phyloP scores from a whole-genome alignment of 1,284 basidiomycete species.

The Malassezia psittaci region DNA sequence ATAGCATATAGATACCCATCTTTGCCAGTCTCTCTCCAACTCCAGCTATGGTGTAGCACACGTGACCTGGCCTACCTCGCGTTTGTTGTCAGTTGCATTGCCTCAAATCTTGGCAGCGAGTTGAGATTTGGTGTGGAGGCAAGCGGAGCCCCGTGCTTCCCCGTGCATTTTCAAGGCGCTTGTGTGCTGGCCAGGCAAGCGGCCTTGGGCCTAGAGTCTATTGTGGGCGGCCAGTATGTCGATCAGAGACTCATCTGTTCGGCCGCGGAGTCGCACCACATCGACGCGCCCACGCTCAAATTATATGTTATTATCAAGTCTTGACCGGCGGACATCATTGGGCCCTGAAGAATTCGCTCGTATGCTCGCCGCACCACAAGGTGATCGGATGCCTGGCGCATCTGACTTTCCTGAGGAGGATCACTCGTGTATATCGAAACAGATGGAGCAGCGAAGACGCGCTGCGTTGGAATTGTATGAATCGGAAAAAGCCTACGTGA shows the following conservation, averaged over 20 bases:
- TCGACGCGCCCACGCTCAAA: constrained; percentile 7
- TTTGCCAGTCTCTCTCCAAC: neutral
- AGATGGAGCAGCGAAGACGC: constrained; percentile 21
- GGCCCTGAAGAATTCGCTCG: constrained; percentile 1
- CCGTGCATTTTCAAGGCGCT: neutral
- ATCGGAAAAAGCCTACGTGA: constrained; percentile 39
- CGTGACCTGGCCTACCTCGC: neutral
- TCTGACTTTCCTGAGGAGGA: neutral
- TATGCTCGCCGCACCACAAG: neutral
- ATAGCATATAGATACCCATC: constrained; percentile 11
- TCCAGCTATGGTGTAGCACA: neutral
- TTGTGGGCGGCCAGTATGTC: neutral
- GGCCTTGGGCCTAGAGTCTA: no score
- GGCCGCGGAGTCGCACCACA: constrained; percentile 7
- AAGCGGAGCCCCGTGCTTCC: neutral
- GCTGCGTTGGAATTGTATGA: constrained; percentile 35
- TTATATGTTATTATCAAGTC: constrained; percentile 1
- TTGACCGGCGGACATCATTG: constrained; percentile 13
- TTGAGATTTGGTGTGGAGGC: neutral
- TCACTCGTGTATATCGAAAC: neutral
- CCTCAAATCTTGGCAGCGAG: neutral
- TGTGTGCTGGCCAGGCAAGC: neutral
- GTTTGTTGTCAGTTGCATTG: neutral
- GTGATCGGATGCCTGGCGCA: neutral
- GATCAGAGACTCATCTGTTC: neutral